A percentile compares a stretch with the other conserved stretches of the same genome.
These are phyloP conservation scores for Alternaria arbusti DNA, from an alignment of 2,329 filamentous ascomycete species.

Conservation along the genomic window DNA sequence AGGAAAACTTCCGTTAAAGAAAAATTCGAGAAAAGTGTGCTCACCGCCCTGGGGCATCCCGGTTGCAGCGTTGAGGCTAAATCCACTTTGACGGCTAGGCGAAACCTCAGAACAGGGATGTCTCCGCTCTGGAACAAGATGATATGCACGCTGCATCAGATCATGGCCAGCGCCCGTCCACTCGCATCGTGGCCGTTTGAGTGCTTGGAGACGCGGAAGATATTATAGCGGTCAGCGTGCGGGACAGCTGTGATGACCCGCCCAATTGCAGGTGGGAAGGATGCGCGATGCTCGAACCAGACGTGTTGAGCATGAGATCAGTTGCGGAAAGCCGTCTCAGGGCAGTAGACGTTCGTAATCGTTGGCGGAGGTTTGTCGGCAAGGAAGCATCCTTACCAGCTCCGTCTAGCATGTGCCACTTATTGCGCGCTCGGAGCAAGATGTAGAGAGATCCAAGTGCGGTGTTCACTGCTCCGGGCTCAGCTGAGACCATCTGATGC, in stretches of 20 bases:
- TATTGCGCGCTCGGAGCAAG: conserved; percentile 5
- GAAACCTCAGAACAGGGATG: conserved; percentile 31
- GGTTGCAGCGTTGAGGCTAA: conserved; percentile 40
- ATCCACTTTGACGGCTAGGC: conserved; percentile 28
- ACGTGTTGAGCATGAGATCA: conserved; percentile 23
- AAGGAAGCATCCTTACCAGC: conserved; percentile 6
- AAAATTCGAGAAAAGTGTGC: conserved; percentile 33
- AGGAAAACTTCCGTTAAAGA: conserved; percentile 18
- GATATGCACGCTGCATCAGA: conserved; percentile 45
- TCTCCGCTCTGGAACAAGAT: conserved; percentile 32
- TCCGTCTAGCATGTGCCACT: conserved; percentile 10
- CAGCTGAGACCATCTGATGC: conserved; percentile 14
- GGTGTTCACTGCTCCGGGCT: conserved; percentile 10
- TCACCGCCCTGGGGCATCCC: conserved; percentile 40
- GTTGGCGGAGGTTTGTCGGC: conserved; percentile 12
- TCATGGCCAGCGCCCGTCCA: conserved; percentile 29
- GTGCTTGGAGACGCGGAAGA: conserved; percentile 18
- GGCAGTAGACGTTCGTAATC: conserved; percentile 6
- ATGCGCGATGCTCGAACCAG: conserved; percentile 12
- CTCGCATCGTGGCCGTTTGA: conserved; percentile 26
- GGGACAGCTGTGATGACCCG: conserved; percentile 26
- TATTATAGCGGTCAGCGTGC: conserved; percentile 40
- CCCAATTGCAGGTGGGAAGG: conserved; percentile 21
- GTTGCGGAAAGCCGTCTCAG: conserved; percentile 13
- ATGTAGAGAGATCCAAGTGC: conserved; percentile 9